These are phyloP conservation scores for Cytospora schulzeri DNA, from an alignment of 2,329 filamentous ascomycete genomes.

Conservation along the genomic window DNA sequence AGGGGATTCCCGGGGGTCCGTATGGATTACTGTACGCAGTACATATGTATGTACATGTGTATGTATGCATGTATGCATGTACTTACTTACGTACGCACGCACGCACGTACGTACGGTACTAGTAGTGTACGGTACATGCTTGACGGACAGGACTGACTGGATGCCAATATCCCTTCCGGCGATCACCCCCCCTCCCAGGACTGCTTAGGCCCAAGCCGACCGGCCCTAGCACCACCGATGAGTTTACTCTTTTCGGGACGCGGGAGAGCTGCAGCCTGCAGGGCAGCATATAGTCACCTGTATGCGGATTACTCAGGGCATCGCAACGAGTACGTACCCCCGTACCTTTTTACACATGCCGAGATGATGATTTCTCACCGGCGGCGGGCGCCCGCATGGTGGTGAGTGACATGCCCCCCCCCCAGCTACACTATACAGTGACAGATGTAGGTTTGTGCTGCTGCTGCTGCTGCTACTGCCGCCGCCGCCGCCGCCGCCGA, in stretches of 20 bases:
- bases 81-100: not conserved
- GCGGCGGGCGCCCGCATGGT: conserved; percentile 7
- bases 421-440: conserved; percentile 14
- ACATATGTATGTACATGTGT: not conserved
- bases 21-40: not conserved
- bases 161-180: conserved; percentile 20
- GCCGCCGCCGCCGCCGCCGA: no score
- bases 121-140: no score
- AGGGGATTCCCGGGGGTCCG: not conserved
- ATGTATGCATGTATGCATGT: not conserved
- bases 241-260: conserved; percentile 15
- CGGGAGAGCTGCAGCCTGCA: conserved; percentile 15
- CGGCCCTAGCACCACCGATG: not conserved
- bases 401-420: no score
- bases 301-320: not conserved
- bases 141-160: not conserved
- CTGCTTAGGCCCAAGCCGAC: conserved; percentile 11
- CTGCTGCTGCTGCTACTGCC: not conserved
- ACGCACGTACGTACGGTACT: no score
- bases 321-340: not conserved
- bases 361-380: conserved; percentile 6
- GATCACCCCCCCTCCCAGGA: conserved; percentile 14
- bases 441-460: not conserved
- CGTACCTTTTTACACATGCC: not conserved
- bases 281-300: not conserved